Percentiles rank a stretch among this genome's conserved stretches.
Conservation (phyloP, 73 alveolate genomes). For the Paramecium pentaurelia region DNA sequence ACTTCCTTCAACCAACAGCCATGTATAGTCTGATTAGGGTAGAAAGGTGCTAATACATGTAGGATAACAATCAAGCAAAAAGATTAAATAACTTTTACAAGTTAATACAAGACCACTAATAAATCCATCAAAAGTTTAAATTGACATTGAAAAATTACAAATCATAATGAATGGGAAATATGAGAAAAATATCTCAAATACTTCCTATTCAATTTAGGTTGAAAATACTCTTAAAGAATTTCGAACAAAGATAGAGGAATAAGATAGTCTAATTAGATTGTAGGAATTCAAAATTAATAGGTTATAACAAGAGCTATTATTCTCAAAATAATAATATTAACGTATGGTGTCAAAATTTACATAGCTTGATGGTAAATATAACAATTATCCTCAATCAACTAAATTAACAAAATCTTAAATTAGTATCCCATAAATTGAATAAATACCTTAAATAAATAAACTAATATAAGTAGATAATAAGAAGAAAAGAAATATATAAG, state of each 20-base stretch:
- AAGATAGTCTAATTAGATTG: neutral
- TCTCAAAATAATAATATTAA: neutral
- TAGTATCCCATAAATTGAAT: neutral
- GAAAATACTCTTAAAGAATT: neutral
- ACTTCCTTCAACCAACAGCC: neutral
- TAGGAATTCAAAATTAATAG: neutral
- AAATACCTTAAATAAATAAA: neutral
- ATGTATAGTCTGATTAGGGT: conserved; percentile 2
- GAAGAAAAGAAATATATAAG: neutral
- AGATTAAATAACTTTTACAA: neutral
- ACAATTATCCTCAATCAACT: neutral
- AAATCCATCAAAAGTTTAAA: neutral
- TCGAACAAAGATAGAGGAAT: neutral
- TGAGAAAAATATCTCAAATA: neutral
- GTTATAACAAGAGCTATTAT: neutral
- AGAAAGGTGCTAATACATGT: neutral
- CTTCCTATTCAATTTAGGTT: neutral
- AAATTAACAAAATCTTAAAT: neutral
- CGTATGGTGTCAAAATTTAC: neutral
- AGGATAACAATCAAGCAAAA: neutral
- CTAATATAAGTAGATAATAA: neutral
- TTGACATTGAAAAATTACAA: neutral
- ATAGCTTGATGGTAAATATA: neutral
- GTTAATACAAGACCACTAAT: neutral
- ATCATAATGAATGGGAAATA: neutral